Conservation (phyloP, 495 filamentous ascomycete genomes). For the Parachaetomium inaequale region DNA sequence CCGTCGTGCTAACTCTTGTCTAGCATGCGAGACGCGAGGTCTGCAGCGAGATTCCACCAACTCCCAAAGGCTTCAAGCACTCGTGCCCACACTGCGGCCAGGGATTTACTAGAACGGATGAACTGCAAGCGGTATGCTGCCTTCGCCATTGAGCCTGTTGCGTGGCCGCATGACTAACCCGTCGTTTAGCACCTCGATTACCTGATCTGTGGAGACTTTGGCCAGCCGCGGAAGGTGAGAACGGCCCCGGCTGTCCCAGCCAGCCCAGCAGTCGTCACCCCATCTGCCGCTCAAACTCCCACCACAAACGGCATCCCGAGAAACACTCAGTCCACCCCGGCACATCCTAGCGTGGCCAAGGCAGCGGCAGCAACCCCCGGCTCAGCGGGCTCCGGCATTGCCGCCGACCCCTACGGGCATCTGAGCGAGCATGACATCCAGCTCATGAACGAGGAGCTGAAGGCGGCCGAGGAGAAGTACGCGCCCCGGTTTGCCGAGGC, state of each 20-base stretch:
- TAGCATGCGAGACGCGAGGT: conserved; percentile 42
- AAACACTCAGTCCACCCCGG: conserved; percentile 19
- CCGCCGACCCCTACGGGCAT: conserved; percentile 40
- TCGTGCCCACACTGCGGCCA: conserved; percentile 42
- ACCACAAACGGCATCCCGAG: conserved; percentile 14
- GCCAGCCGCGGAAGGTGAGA: not conserved
- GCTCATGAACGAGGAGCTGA: conserved; percentile 37
- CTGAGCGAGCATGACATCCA: conserved; percentile 27
- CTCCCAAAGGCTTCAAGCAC: conserved; percentile 28
- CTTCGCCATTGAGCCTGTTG: not conserved
- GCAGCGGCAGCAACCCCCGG: conserved; percentile 1
- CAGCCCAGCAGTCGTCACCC: conserved; percentile 19
- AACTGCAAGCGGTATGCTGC: conserved; percentile 35
- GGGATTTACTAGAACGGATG: conserved; percentile 33
- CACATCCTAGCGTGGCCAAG: not conserved
- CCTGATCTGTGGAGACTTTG: conserved; percentile 34
- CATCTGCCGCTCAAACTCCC: conserved; percentile 13
- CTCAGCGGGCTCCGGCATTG: conserved; percentile 19
- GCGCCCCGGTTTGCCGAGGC: conserved; percentile 39
- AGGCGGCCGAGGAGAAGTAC: conserved; percentile 37
- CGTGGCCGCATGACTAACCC: not conserved
- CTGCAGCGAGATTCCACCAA: conserved; percentile 35
- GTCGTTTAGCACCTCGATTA: conserved; percentile 33
- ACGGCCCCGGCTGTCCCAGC: conserved; percentile 6
- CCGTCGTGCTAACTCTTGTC: not conserved